phyloP scores from a whole-genome alignment of 257 asterid genomes.

The Eucommia ulmoides region DNA sequence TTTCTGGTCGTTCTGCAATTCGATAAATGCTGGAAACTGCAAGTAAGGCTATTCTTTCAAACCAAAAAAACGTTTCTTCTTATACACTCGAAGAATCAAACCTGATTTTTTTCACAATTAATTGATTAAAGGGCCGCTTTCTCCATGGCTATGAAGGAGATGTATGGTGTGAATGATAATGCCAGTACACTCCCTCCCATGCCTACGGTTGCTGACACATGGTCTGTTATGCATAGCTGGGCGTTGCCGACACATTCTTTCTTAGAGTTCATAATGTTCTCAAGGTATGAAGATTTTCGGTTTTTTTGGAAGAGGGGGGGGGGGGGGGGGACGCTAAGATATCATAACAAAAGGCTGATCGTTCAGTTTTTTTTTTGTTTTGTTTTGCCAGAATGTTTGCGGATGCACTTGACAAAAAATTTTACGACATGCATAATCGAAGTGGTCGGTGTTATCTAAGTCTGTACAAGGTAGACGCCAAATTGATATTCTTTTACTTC shows the following conservation, averaged over 20 bases:
- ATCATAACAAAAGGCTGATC: background rate
- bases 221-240: constrained; percentile 95
- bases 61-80: background rate
- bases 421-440: constrained; percentile 52
- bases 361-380: background rate
- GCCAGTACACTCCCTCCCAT: constrained; percentile 62
- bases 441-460: constrained; percentile 66
- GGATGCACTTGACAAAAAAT: constrained; percentile 64
- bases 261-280: constrained; percentile 85
- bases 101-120: constrained; percentile 9
- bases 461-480: constrained; percentile 66
- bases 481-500: too few relatives aligned
- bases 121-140: constrained; percentile 49
- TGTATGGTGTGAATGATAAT: constrained; percentile 71
- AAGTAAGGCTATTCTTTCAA: constrained; percentile 33
- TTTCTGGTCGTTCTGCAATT: constrained; percentile 96
- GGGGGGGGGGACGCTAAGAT: background rate
- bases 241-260: constrained; percentile 83
- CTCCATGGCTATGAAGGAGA: constrained; percentile 61
- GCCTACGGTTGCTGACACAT: constrained; percentile 65
- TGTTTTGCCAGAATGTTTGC: constrained; percentile 62
- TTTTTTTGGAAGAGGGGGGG: background rate
- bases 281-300: constrained; percentile 44
- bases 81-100: background rate
- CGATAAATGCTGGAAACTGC: constrained; percentile 91